Evolutionary conservation across 2,329 filamentous ascomycete genomes (phyloP), one percentile per base, ranked within the genome.

Genomic region (Nemania serpens): DNA sequence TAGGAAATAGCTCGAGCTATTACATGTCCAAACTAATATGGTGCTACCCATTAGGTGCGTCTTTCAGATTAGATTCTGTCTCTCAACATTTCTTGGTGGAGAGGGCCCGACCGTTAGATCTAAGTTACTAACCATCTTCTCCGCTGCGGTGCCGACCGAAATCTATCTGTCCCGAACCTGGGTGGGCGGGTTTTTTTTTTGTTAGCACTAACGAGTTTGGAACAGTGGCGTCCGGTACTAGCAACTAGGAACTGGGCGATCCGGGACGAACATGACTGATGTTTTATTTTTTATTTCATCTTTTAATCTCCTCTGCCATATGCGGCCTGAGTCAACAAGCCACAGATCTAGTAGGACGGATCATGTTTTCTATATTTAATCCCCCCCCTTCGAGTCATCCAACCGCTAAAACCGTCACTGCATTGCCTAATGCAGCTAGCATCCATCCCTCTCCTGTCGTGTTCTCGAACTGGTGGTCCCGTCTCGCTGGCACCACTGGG

Each of bases 401-500:
- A 48, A 48, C 41, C 22, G 51, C 37, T 43, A 52, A 39, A n/a
- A 5, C 11, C 11, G 15, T n/a, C 4, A n/a, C 50, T 39, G 36
- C 29, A 58, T 58, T 59, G 45, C 56, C 55, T 53, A 57, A 58
- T 62, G 55, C 55, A 59, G 55, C 55, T 62, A 62, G 59, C 15
- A n/a, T n/a, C n/a, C n/a, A n/a, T 36, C 10, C 9, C 18, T 42
- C 48, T 45, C 43, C 39, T 51, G 50, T 54, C 46, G 58, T 61
- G 49, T 45, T 58, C 61, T 64, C 50, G 49, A 55, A 46, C 33
- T 55, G 54, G 47, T 54, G 55, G 61, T 65, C 52, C 63, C 63
- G 58, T 61, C 63, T 58, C 45, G 58, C 58, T 65, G 63, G 63
- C 63, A 65, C 63, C 63, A 61, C 57, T 57, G 39, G 50, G 59